A percentile compares a stretch with the other conserved stretches of the same genome.
Conservation (phyloP, 495 filamentous ascomycete genomes). For the Aspergillus cavernicola region DNA sequence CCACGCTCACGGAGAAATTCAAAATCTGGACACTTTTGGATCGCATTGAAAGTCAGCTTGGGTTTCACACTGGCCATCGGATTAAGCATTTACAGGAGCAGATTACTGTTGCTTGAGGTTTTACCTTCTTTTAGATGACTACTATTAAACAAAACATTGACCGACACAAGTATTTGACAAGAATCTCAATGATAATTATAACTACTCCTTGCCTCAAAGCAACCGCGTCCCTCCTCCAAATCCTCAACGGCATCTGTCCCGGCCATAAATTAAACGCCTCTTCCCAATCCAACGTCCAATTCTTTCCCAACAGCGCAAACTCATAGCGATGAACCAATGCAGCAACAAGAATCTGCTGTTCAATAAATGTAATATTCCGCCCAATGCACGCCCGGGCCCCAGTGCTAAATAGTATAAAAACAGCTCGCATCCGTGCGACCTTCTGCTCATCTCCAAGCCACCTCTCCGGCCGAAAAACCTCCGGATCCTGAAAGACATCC, state of each 20-base stretch:
- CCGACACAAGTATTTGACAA: too few relatives aligned
- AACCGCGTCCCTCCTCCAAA: slow-evolving; percentile 24
- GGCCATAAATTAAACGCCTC: slow-evolving; percentile 27
- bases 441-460: slow-evolving; percentile 30
- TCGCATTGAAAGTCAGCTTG: too few relatives aligned
- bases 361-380: slow-evolving; percentile 35
- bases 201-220: too few relatives aligned
- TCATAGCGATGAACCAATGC: slow-evolving; percentile 34
- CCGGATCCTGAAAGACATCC: slow-evolving; percentile 19
- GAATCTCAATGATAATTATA: too few relatives aligned
- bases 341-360: too few relatives aligned
- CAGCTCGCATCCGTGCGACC: slow-evolving; percentile 29
- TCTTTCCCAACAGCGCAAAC: slow-evolving; percentile 16
- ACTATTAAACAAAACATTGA: too few relatives aligned
- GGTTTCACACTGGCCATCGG: too few relatives aligned
- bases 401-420: slow-evolving; percentile 39
- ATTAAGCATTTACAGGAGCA: too few relatives aligned
- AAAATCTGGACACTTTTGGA: too few relatives aligned
- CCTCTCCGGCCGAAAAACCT: slow-evolving; percentile 25
- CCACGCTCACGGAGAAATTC: too few relatives aligned
- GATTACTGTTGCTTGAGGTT: too few relatives aligned
- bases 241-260: slow-evolving; percentile 29
- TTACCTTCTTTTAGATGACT: too few relatives aligned
- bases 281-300: slow-evolving; percentile 20
- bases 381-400: slow-evolving; percentile 43